Base-by-base conservation (phyloP, 192 early-diverging fungal species). In the Jimgerdemannia lactiflua region DNA sequence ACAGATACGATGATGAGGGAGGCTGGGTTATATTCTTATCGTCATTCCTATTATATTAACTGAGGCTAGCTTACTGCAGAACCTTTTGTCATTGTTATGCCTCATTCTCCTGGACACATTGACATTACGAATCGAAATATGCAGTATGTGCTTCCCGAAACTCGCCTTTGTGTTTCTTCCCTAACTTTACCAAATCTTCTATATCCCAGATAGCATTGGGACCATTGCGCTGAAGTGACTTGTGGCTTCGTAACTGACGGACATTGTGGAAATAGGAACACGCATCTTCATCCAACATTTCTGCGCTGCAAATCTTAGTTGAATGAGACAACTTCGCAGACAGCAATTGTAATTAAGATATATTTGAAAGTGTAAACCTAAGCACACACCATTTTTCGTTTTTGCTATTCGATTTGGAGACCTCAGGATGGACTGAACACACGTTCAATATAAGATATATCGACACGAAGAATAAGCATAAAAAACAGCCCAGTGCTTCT, bases 171-270 rank as follows among this genome's bases (percentile, higher is more conserved):
- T 68, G 67, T 68, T 71, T 39, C 65, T 71, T 82, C 4, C 84
- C 87, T 9, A 87, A 41, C 0, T 69, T 74, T 4, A 82, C 84
- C 20, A 91, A 69, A 64, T 91, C 90, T 71, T 91, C 90, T 10
- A 91, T 78, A 54, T 91, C 89, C 87, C 87, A 90, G 70, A 91
- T 73, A 9, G 49, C 40, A 64, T 70, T 42, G 42, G 11, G 42
- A 18, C 71, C 54, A 17, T 64, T 20, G n/a, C 49, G 66, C 39
- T 65, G 67, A 39, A 77, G 18, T 10, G 40, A 42, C 3, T 67
- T 41, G 54, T 77, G 77, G 17, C 17, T 40, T 0, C 72, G 42
- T 11, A 84, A 4, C n/a, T 41, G 72, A 7, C 49, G 65, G 39
- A 78, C 65, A n/a, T 74, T 72, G 11, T 70, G 65, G 8, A 39